Conservation (phyloP, 202 grass and related monocot species). For the Bolboschoenoplectus hybrid region DNA sequence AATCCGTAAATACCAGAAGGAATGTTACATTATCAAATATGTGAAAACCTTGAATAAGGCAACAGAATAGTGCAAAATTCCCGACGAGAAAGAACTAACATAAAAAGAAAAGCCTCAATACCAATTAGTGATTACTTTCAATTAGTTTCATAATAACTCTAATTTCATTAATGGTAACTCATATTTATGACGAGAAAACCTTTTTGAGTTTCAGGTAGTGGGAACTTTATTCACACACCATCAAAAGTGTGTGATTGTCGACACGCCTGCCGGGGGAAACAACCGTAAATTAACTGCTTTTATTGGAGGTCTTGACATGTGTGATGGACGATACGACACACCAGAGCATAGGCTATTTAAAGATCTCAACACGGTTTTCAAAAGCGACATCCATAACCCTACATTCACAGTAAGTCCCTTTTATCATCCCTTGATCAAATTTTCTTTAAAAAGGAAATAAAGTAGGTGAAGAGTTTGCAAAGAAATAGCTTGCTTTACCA, state of each 20-base stretch:
- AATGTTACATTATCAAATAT: not conserved
- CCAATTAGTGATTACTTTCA: not conserved
- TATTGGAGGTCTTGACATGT: slow-evolving; percentile 91
- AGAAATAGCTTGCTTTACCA: not conserved
- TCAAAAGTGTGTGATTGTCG: slow-evolving; percentile 93
- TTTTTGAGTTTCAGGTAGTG: slow-evolving; percentile 64
- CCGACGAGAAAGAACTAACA: not conserved
- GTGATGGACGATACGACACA: slow-evolving; percentile 97
- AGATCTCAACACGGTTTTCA: slow-evolving; percentile 77
- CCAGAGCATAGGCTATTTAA: slow-evolving; percentile 86
- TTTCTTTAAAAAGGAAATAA: not conserved
- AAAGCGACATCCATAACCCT: slow-evolving; percentile 86
- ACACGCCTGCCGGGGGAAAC: slow-evolving; percentile 77
- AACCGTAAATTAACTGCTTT: slow-evolving; percentile 92
- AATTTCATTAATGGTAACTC: slow-evolving; percentile 7
- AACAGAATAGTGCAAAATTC: not conserved
- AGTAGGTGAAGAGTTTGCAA: not conserved
- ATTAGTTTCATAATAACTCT: not conserved
- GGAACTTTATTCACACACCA: slow-evolving; percentile 95
- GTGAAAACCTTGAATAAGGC: not conserved
- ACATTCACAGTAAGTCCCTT: slow-evolving; percentile 64
- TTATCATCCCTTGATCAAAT: not conserved
- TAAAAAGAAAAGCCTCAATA: not conserved
- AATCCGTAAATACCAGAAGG: not conserved
- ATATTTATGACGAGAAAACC: not conserved